phyloP scores from a whole-genome alignment of 345 rosid genomes.

The Draba incana region DNA sequence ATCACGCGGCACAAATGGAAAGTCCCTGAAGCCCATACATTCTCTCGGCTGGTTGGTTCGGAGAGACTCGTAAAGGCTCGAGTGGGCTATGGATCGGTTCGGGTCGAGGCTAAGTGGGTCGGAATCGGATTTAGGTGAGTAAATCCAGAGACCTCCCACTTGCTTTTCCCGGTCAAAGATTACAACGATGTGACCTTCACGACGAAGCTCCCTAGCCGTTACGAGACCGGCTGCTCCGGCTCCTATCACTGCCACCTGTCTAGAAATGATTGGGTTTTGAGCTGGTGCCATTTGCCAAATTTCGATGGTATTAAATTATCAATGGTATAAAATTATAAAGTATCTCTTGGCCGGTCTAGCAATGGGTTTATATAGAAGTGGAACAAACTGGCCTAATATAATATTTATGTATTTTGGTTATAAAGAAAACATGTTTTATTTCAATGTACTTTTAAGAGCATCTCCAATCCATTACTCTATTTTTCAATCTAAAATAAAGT shows the following conservation, averaged over 20 bases:
- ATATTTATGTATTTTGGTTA: too few species aligned
- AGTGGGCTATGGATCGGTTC: constrained; percentile 52
- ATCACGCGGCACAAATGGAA: constrained; percentile 56
- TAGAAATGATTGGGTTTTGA: constrained; percentile 12
- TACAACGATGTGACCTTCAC: constrained; percentile 69
- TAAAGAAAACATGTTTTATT: too few species aligned
- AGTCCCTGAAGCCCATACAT: constrained; percentile 72
- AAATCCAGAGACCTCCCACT: constrained; percentile 84
- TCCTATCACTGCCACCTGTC: constrained; percentile 76
- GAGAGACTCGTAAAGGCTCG: constrained; percentile 77
- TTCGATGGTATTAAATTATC: background rate
- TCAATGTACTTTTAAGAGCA: too few species aligned
- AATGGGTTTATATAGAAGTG: background rate
- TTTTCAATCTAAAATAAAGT: too few species aligned
- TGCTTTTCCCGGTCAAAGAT: constrained; percentile 61
- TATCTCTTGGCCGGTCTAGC: too few species aligned
- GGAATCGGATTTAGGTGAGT: constrained; percentile 56
- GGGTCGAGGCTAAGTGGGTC: constrained; percentile 72
- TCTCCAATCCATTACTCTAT: too few species aligned
- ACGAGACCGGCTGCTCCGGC: constrained; percentile 87
- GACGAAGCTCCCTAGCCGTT: constrained; percentile 67
- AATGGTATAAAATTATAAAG: too few species aligned
- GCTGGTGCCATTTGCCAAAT: constrained; percentile 32
- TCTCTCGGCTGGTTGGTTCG: constrained; percentile 87
- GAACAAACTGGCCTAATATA: background rate